Evolutionary conservation across 371 early-diverging fungal genomes (phyloP).

Genomic region (Syncephalis plumigaleata): DNA sequence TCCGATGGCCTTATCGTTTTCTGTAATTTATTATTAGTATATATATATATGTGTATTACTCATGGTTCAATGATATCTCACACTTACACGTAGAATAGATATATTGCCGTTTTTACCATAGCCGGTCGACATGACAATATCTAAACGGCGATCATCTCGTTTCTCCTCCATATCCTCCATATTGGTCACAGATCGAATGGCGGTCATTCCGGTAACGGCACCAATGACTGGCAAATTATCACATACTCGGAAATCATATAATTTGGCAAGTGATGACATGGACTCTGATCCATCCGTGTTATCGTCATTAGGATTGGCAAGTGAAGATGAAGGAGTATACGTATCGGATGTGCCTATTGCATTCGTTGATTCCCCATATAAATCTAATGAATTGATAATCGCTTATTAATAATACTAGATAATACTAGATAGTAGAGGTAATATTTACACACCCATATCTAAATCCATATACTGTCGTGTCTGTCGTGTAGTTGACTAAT

Average conservation of each 20-base stretch:
- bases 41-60: no score
- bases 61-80: background rate
- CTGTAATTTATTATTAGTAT: background rate
- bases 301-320: conserved; percentile 4
- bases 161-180: no score
- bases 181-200: conserved; percentile 32
- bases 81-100: conserved; percentile 45
- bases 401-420: background rate
- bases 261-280: conserved; percentile 11
- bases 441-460: background rate
- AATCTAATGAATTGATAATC: conserved; percentile 7
- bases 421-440: background rate
- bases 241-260: conserved; percentile 42
- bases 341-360: conserved; percentile 2
- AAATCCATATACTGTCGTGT: background rate
- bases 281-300: conserved; percentile 9
- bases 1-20: conserved; percentile 53
- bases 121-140: conserved; percentile 69
- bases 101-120: conserved; percentile 56
- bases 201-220: conserved; percentile 55
- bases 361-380: conserved; percentile 16
- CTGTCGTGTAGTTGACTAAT: background rate
- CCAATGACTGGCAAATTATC: conserved; percentile 68
- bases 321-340: no score
- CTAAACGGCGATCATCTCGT: conserved; percentile 16